Percentiles rank a stretch among this genome's conserved stretches.
Evolutionary conservation across 257 asterid genomes (phyloP).

Genomic region (Capsicum baccatum): DNA sequence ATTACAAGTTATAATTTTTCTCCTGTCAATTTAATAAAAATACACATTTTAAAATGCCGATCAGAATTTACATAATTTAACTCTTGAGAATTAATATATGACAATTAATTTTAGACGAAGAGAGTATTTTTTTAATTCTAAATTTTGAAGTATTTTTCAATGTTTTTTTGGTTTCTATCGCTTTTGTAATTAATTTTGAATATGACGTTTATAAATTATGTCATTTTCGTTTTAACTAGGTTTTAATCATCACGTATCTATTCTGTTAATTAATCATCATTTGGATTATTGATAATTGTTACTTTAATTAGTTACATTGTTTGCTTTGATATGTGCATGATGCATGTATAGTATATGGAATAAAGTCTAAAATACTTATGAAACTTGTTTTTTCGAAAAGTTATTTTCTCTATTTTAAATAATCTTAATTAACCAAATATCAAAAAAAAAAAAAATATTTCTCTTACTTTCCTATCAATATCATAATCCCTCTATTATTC

Average conservation of each 20-base stretch:
- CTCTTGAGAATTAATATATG: background rate
- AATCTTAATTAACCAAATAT: too few species aligned
- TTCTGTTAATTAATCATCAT: background rate
- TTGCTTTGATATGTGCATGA: background rate
- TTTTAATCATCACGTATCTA: background rate
- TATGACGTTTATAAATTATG: background rate
- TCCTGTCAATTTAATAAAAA: background rate
- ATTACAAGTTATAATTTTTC: background rate
- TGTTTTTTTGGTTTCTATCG: slow-evolving; percentile 6
- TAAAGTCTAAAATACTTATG: background rate
- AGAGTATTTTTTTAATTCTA: background rate
- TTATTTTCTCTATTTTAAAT: too few species aligned
- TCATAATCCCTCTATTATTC: background rate
- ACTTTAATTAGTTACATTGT: background rate
- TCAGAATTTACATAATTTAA: background rate
- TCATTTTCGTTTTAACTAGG: background rate
- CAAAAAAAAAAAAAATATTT: too few species aligned
- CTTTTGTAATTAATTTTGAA: background rate
- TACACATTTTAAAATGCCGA: background rate
- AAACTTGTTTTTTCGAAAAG: too few species aligned
- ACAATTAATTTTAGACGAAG: background rate
- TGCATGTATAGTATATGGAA: background rate
- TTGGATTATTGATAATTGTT: background rate
- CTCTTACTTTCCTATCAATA: background rate
- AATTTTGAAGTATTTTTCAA: background rate